Percentiles rank a stretch among this genome's conserved stretches.
Evolutionary conservation across 192 early-diverging fungal genomes (phyloP).

Genomic region (Backusella tarrabulga): DNA sequence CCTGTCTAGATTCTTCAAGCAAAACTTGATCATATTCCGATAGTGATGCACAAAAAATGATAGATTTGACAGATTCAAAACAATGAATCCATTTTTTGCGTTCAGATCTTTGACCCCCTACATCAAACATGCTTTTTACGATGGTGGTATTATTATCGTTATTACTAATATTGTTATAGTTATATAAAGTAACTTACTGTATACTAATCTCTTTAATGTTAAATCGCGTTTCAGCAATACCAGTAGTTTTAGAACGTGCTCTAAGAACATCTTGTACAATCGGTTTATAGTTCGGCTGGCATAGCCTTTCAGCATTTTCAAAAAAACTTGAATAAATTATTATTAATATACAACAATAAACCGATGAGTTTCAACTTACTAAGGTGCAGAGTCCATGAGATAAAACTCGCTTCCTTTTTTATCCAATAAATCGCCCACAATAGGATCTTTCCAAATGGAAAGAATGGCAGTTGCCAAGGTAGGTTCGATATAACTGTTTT

Average conservation of each 20-base stretch:
- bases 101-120: conserved; percentile 71
- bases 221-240: conserved; percentile 94
- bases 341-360: neutral
- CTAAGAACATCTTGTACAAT: conserved; percentile 91
- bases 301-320: conserved; percentile 83
- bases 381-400: conserved; percentile 89
- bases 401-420: conserved; percentile 79
- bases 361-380: conserved; percentile 49
- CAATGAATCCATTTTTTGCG: conserved; percentile 77
- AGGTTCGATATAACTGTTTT: conserved; percentile 6
- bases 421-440: conserved; percentile 61
- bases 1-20: conserved; percentile 66
- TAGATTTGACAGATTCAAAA: conserved; percentile 75
- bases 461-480: conserved; percentile 67
- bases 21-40: conserved; percentile 86
- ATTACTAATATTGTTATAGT: conserved; percentile 16
- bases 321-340: conserved; percentile 69
- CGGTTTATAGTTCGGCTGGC: conserved; percentile 81
- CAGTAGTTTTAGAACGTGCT: conserved; percentile 97
- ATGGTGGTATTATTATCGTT: neutral
- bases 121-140: conserved; percentile 64
- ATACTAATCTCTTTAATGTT: conserved; percentile 88
- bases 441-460: conserved; percentile 69
- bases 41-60: conserved; percentile 85
- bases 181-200: conserved; percentile 58